Evolutionary conservation across 495 filamentous ascomycete species (phyloP), one percentile per base, ranked within the genome.

Genomic region (Friedmanniomyces endolithicus): DNA sequence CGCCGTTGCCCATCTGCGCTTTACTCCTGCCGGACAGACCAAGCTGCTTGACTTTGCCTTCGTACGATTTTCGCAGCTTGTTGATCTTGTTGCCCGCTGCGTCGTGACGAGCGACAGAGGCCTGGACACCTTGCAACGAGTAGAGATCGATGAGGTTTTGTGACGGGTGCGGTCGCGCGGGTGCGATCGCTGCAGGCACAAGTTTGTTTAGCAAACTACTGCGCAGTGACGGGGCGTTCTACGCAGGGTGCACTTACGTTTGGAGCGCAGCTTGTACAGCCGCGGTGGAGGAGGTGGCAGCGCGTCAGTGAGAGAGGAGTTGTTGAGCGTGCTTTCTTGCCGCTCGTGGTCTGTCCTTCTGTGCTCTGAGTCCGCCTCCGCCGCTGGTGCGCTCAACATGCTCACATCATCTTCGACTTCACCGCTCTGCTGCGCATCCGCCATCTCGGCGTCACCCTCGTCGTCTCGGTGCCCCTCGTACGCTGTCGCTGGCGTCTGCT

Each of bases 51-150:
- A 86, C 70, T 60, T 85, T 80, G 47, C 79, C 79, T 62, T 87
- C 82, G 65, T 87, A 88, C 16, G 83, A 84, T 64, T 87, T 87
- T 52, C 84, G 71, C 31, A 88, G 71, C 59, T 81, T 79, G 62
- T 86, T 86, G 62, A 82, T 83, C 68, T 87, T 87, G 58, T 81
- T 80, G 39, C 81, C 82, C 6, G 79, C 66, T 3, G 81, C 78
- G 65, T 88, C 81, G 48, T 72, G 74, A 51, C 84, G 72, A 48
- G 80, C 81, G 52, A 87, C 83, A 48, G 74, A 79, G 55, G 76
- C 74, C 46, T 80, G 82, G 51, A 87, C 69, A 47, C 71, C 62
- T 50, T 77, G 70, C 41, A 88, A 70, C 33, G 71, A 72, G 67
- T 84, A 86, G 49, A 85, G 68, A 20, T 75, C 72, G 48, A 87